phyloP scores from a whole-genome alignment of 2,329 filamentous ascomycete genomes.

The Orbilia brochopaga region DNA sequence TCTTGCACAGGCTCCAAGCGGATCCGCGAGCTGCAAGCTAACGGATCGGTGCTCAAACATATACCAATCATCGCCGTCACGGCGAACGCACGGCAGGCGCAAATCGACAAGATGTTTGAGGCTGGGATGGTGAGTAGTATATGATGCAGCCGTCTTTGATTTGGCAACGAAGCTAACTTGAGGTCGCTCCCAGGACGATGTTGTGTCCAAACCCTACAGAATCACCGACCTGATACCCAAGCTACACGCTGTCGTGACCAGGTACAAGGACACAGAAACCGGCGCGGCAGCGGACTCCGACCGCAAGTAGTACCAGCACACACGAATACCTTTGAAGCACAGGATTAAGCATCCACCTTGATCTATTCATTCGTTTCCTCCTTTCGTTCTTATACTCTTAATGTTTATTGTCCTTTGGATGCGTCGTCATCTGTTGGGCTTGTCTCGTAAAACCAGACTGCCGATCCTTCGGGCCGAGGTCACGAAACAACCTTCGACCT shows the following conservation, averaged over 20 bases:
- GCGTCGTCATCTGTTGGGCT: neutral
- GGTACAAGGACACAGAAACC: slow-evolving; percentile 5
- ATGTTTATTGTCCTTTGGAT: neutral
- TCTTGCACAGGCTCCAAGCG: slow-evolving; percentile 24
- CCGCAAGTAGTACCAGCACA: slow-evolving; percentile 11
- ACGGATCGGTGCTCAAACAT: slow-evolving; percentile 56
- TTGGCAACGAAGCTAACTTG: too few species aligned
- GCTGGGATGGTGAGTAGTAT: slow-evolving; percentile 48
- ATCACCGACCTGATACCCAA: slow-evolving; percentile 48
- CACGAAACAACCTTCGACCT: too few species aligned
- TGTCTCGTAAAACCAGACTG: too few species aligned
- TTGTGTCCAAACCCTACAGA: slow-evolving; percentile 48
- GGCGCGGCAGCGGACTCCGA: neutral
- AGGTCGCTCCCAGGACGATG: slow-evolving; percentile 25
- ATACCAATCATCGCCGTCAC: slow-evolving; percentile 62
- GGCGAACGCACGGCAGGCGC: slow-evolving; percentile 58
- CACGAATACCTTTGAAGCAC: slow-evolving; percentile 7
- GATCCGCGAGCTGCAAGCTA: slow-evolving; percentile 57
- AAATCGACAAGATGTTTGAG: slow-evolving; percentile 49
- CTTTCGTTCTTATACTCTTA: slow-evolving; percentile 6
- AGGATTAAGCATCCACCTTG: neutral
- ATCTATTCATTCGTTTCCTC: neutral
- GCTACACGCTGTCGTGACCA: slow-evolving; percentile 37
- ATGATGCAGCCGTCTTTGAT: neutral
- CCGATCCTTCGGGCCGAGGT: too few species aligned